phyloP scores from a whole-genome alignment of 441 rosid species.

The Macaranga tanarius region DNA sequence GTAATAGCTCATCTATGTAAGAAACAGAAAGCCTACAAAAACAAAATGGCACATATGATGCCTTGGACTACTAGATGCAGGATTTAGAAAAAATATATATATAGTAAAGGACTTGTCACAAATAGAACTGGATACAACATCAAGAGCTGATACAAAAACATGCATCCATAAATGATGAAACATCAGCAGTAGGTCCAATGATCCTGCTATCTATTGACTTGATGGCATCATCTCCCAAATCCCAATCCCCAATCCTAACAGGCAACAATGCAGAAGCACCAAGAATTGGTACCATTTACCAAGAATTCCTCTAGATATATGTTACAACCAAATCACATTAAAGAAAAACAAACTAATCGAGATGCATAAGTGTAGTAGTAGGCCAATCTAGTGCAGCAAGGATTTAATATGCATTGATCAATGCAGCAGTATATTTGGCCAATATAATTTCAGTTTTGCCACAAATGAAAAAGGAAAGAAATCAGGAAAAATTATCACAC shows the following conservation, averaged over 20 bases:
- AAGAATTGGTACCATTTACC: not conserved
- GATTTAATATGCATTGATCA: not conserved
- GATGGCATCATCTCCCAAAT: not conserved
- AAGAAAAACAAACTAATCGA: constrained; percentile 3
- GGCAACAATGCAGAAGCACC: not conserved
- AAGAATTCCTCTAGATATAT: not conserved
- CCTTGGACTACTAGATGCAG: not conserved
- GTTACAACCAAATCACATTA: not conserved
- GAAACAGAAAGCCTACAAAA: not conserved
- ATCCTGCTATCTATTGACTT: not conserved
- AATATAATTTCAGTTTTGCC: not conserved
- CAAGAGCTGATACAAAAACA: not conserved
- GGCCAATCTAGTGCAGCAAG: not conserved
- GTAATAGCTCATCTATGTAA: not conserved
- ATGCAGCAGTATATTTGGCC: not conserved
- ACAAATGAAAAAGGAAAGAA: constrained; percentile 5
- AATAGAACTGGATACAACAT: not conserved
- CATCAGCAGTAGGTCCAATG: not conserved
- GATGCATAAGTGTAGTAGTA: not conserved
- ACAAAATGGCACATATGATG: not conserved
- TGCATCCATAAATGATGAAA: not conserved
- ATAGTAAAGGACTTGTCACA: not conserved
- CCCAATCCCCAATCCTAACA: not conserved
- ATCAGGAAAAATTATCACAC: not conserved
- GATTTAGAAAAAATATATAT: not conserved